A percentile compares a stretch with the other conserved stretches of the same genome.
phyloP scores from a whole-genome alignment of 2,329 filamentous ascomycete genomes.

The Eutypa lata region DNA sequence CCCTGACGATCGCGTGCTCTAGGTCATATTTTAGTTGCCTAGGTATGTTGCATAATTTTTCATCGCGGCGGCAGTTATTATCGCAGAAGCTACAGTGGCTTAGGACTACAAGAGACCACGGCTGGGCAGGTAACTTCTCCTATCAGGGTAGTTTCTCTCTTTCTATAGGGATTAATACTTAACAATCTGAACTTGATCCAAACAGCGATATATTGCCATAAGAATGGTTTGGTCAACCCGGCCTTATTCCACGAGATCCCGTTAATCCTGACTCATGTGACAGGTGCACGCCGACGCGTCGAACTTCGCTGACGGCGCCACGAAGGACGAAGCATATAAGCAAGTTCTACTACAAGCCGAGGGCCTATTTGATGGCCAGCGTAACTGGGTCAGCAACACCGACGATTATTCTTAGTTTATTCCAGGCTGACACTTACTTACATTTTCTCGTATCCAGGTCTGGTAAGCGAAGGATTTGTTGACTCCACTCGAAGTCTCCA shows the following conservation, averaged over 20 bases:
- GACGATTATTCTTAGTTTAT: background rate
- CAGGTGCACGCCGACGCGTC: slow-evolving; percentile 78
- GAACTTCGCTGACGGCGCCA: slow-evolving; percentile 64
- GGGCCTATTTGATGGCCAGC: slow-evolving; percentile 67
- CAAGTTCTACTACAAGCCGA: slow-evolving; percentile 70
- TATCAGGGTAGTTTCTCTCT: too few species aligned
- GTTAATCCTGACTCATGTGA: background rate
- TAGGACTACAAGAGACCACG: too few species aligned
- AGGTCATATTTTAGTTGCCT: background rate
- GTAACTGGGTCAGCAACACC: slow-evolving; percentile 66
- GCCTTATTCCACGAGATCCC: background rate
- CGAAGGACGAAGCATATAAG: slow-evolving; percentile 69
- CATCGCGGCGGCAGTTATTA: background rate
- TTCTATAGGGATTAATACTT: too few species aligned
- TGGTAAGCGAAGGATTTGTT: slow-evolving; percentile 30
- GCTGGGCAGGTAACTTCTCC: too few species aligned
- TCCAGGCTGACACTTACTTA: slow-evolving; percentile 9
- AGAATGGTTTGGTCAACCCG: background rate
- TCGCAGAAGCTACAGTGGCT: too few species aligned
- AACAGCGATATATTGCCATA: background rate
- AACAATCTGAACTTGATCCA: too few species aligned
- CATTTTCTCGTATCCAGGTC: slow-evolving; percentile 27
- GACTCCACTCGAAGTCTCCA: background rate
- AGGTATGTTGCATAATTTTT: background rate
- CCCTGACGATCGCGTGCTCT: background rate